phyloP scores from a whole-genome alignment of 352 stramenopile species.

The Globisporangium sylvaticum region DNA sequence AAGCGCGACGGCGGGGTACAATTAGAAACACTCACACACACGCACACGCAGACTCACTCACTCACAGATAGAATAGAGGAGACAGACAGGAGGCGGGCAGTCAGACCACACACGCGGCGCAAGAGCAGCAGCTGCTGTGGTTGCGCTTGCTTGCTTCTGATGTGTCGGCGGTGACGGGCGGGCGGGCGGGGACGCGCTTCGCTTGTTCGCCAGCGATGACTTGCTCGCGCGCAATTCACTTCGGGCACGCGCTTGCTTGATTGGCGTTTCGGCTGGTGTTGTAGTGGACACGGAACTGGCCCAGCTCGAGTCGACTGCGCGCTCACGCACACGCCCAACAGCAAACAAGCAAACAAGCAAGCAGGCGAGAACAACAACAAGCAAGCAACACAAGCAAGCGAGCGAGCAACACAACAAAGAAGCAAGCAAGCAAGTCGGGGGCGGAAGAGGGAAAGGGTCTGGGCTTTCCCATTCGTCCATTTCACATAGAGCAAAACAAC shows the following conservation, averaged over 20 bases:
- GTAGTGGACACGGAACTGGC: not conserved
- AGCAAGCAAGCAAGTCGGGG: not conserved
- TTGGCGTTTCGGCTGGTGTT: slow-evolving; percentile 5
- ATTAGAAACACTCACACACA: not conserved
- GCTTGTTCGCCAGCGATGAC: not conserved
- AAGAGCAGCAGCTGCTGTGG: slow-evolving; percentile 3
- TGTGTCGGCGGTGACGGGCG: too few species aligned
- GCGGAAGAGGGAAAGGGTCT: too few species aligned
- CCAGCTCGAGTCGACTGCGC: not conserved
- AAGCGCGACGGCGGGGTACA: slow-evolving; percentile 2
- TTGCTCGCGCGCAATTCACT: not conserved
- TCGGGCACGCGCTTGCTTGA: not conserved
- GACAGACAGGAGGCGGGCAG: not conserved
- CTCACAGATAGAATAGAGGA: not conserved
- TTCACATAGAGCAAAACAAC: not conserved
- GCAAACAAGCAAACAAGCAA: not conserved
- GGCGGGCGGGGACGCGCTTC: too few species aligned
- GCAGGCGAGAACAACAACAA: slow-evolving; percentile 2
- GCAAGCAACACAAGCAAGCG: slow-evolving; percentile 3
- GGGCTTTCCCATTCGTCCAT: too few species aligned
- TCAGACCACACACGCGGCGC: not conserved
- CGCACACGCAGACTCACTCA: not conserved
- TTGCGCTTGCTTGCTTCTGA: not conserved
- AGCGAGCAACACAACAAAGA: not conserved
- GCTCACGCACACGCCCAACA: not conserved